Base-by-base conservation (phyloP, 2,329 filamentous ascomycete species). In the Fusarium subglutinans region DNA sequence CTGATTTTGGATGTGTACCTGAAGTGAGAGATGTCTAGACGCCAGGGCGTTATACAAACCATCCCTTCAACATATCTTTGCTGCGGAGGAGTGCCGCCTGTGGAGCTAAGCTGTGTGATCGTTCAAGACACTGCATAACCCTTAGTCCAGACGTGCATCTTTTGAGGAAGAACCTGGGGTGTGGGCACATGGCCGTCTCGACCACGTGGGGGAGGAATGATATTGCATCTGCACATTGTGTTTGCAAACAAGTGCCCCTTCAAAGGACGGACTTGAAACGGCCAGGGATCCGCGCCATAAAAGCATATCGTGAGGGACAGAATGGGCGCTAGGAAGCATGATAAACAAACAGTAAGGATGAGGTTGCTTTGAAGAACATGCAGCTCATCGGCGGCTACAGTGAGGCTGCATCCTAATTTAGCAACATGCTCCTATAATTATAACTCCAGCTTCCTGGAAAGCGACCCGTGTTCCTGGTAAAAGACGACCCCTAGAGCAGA, bases 401-500 rank as follows among this genome's bases (percentile, higher is more conserved):
- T 78, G 79, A 81, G 81, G 78, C 80, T 81, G 74, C 70, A 69
- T 73, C 81, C 80, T 79, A 81, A 79, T 81, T 81, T 83, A 83
- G 81, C 73, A 84, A 78, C 69, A 37, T 69, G 59, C 62, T 72
- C 59, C 72, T 75, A 72, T 62, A 75, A 59, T 69, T 72, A 66
- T 69, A 66, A 51, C 51, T 58, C 53, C 43, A 56, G 56, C 44
- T 47, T 55, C 57, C 61, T 48, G 50, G 58, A 51, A 60, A 38
- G 48, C 37, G 40, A 63, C 47, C 38, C 30, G 44, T 56, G 24
- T 47, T 43, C 38, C 35, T 47, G 54, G 50, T 62, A 35, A 40
- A 48, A 20, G 30, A 69, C 30, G 63, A 55, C 55, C 67, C 62
- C 37, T 68, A 56, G 56, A 41, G 41, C 56, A 43, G 55, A 51